phyloP scores from a whole-genome alignment of 306 rosid species.

The Malus sieversii region DNA sequence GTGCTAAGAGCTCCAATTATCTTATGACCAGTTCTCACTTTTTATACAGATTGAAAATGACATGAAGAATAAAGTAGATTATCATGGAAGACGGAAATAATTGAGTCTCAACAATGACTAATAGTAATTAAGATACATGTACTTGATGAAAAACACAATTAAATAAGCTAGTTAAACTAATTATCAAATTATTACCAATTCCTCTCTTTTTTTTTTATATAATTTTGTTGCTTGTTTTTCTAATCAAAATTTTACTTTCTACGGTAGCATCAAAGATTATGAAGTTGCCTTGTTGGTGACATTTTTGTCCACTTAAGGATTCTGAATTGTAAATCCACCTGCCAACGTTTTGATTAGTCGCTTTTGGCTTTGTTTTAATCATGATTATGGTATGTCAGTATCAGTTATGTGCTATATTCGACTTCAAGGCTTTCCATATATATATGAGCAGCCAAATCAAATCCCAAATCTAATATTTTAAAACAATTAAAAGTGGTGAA shows the following conservation, averaged over 20 bases:
- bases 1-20: constrained; percentile 24
- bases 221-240: not conserved
- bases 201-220: not conserved
- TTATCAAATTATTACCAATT: too few relatives aligned
- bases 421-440: not conserved
- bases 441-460: not conserved
- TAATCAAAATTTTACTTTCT: not conserved
- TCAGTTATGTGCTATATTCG: not conserved
- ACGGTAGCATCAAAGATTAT: not conserved
- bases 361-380: not conserved
- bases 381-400: not conserved
- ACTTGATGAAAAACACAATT: not conserved
- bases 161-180: not conserved
- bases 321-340: not conserved
- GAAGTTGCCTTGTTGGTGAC: not conserved
- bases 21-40: constrained; percentile 11
- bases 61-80: constrained; percentile 21
- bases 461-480: not conserved
- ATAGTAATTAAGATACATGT: not conserved
- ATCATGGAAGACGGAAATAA: constrained; percentile 13
- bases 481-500: not conserved
- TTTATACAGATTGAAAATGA: constrained; percentile 17
- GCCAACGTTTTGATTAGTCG: not conserved
- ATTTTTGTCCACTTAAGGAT: not conserved
- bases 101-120: constrained; percentile 17